Percentiles rank a stretch among this genome's conserved stretches.
These are phyloP conservation scores for Candida easanensis DNA, from an alignment of 805 yeast species.

Conservation along the genomic window DNA sequence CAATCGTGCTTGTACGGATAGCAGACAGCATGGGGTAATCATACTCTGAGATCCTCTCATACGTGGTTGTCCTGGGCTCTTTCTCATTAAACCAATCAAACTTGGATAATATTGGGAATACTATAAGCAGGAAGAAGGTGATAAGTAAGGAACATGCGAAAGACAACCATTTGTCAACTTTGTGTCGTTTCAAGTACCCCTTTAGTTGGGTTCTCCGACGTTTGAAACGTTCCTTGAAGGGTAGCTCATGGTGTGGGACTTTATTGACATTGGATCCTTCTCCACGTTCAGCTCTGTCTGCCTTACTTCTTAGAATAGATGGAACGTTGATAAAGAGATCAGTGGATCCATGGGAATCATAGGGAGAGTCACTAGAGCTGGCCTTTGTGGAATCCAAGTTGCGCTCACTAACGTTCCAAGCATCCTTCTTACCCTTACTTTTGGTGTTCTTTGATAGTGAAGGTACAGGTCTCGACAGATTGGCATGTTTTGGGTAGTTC, in stretches of 20 bases:
- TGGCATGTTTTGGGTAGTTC: no score
- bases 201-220: neutral
- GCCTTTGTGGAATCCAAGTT: no score
- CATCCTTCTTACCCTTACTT: no score
- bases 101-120: slow-evolving; percentile 3
- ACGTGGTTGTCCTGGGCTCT: neutral
- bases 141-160: neutral
- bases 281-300: slow-evolving; percentile 6
- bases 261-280: neutral
- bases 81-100: slow-evolving; percentile 3
- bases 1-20: slow-evolving; percentile 59
- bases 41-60: slow-evolving; percentile 50
- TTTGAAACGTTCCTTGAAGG: slow-evolving; percentile 3
- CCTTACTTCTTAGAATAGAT: neutral
- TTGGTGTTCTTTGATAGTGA: no score
- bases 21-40: slow-evolving; percentile 55
- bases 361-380: no score
- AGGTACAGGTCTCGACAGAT: no score
- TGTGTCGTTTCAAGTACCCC: neutral
- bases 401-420: no score
- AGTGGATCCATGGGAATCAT: no score
- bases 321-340: slow-evolving; percentile 1
- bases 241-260: neutral
- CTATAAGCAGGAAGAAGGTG: neutral
- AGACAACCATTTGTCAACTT: neutral